Conservation (phyloP, 2,329 filamentous ascomycete species). For the Xylaria sp. region DNA sequence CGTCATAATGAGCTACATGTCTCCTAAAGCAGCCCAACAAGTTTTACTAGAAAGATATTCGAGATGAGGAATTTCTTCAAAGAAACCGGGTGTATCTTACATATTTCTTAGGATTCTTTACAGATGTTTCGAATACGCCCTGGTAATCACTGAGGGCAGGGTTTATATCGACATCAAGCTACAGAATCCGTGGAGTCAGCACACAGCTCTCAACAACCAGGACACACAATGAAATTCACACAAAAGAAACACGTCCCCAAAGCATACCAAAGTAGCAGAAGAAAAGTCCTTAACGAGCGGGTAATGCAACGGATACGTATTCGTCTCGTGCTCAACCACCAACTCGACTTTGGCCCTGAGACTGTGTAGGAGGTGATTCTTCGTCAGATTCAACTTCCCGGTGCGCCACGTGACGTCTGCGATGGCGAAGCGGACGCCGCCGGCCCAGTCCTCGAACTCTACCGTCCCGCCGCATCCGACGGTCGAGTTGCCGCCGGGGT, state of each 20-base stretch:
- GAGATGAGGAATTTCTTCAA: neutral
- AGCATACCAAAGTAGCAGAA: slow-evolving; percentile 32
- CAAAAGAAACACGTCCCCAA: neutral
- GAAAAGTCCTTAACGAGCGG: slow-evolving; percentile 33
- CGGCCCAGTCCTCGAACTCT: slow-evolving; percentile 34
- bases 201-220: neutral
- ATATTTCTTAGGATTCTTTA: slow-evolving; percentile 31
- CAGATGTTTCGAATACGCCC: slow-evolving; percentile 24
- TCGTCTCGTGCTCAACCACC: slow-evolving; percentile 27
- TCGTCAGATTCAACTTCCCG: slow-evolving; percentile 29
- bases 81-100: slow-evolving; percentile 12
- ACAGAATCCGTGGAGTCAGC: neutral
- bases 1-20: neutral
- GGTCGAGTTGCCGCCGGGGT: slow-evolving; percentile 29
- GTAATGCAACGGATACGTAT: slow-evolving; percentile 32
- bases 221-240: neutral
- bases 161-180: slow-evolving; percentile 34
- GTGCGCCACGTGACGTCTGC: slow-evolving; percentile 34
- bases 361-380: slow-evolving; percentile 20
- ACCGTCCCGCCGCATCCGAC: slow-evolving; percentile 36
- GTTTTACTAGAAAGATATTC: neutral
- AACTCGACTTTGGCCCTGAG: slow-evolving; percentile 32
- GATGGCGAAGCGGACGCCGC: slow-evolving; percentile 33
- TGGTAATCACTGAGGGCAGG: slow-evolving; percentile 31
- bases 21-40: neutral